Evolutionary conservation across 2,329 filamentous ascomycete genomes (phyloP), one percentile per base, ranked within the genome.

Genomic region (Colletotrichum eremochloae): DNA sequence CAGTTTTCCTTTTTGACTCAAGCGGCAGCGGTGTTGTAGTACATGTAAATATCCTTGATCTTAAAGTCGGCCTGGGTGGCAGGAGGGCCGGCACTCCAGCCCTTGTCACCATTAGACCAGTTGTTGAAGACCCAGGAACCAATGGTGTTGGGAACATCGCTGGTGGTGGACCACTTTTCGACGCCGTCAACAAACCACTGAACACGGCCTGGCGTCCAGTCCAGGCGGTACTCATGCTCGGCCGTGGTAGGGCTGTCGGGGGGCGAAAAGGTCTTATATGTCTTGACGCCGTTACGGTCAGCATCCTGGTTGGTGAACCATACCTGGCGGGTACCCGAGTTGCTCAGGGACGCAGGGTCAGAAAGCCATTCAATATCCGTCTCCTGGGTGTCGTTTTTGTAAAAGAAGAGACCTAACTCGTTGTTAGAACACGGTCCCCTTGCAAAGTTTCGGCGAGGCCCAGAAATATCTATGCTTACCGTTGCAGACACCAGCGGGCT

Each of bases 331-430:
- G 72, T 69, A 4, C 79, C 79, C 3, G 24, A 44, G 48, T 80
- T 79, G 46, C 78, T 79, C 8, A 73, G 36, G 1, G 77, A 79
- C 1, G 71, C 71, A 14, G 75, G 44, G 15, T 80, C 78, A 0
- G 79, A 80, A 18, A 80, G 77, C 79, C 79, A 80, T 63, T 80
- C 79, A 8, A 80, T 80, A 2, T 80, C 79, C 1, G 75, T 76
- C 60, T 80, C 79, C 33, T 80, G 79, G 5, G 63, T 76, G 18
- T 78, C 75, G 0, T 68, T 74, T 8, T 75, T 24, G 65, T 79
- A 80, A 40, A 79, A 78, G 74, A 80, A 80, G 64, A 79, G 79
- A 42, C 79, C 79, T 80, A 4, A 8, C 2, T 1, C 9, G 2
- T 18, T 36, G 4, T 71, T 5, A 68, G 33, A n/a, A n/a, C 5